Evolutionary conservation across 2,329 filamentous ascomycete genomes (phyloP).

Genomic region (Dactylellina haptotyla): DNA sequence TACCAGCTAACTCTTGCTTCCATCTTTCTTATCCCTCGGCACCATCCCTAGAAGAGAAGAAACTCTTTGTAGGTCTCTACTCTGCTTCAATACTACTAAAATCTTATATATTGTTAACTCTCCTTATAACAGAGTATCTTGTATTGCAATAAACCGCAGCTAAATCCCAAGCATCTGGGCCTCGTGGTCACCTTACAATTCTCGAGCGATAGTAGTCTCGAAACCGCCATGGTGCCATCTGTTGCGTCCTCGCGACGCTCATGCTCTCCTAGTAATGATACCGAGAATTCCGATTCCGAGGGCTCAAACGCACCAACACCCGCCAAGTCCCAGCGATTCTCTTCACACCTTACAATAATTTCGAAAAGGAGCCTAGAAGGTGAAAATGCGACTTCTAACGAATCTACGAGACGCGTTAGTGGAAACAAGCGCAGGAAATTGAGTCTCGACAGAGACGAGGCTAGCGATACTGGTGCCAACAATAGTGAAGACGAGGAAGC

Average conservation of each 20-base stretch:
- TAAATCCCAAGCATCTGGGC: too few species aligned
- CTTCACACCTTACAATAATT: slow-evolving; percentile 30
- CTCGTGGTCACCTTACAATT: not conserved
- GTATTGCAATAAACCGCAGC: too few species aligned
- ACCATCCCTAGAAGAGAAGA: too few species aligned
- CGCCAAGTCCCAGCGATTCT: not conserved
- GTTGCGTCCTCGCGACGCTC: slow-evolving; percentile 17
- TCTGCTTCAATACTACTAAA: too few species aligned
- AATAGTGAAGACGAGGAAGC: slow-evolving; percentile 1
- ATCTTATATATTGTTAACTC: too few species aligned
- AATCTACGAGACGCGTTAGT: not conserved
- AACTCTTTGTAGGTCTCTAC: too few species aligned
- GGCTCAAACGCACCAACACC: not conserved
- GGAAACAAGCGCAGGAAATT: slow-evolving; percentile 38
- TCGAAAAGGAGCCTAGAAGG: slow-evolving; percentile 26
- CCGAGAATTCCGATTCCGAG: not conserved
- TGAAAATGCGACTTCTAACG: not conserved
- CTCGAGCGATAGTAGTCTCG: not conserved
- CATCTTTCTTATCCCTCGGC: too few species aligned
- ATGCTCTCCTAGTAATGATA: not conserved
- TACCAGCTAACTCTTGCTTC: too few species aligned
- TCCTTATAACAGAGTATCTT: too few species aligned
- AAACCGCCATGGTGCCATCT: slow-evolving; percentile 6
- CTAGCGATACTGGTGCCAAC: not conserved
- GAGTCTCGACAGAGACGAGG: slow-evolving; percentile 10